Conservation (phyloP, 2,329 filamentous ascomycete genomes). For the Metarhizium guizhouense region DNA sequence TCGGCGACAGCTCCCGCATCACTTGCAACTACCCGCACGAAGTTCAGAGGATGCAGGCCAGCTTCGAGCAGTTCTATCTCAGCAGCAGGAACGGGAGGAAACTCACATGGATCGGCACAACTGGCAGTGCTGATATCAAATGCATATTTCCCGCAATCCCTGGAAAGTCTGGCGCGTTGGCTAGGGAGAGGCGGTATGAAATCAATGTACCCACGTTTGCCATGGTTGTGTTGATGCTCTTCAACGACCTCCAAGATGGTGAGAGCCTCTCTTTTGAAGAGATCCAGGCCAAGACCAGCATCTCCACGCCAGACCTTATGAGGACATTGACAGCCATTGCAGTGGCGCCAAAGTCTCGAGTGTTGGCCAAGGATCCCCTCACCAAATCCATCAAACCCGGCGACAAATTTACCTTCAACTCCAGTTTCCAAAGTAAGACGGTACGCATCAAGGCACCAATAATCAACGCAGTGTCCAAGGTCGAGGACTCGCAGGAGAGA, state of each 20-base stretch:
- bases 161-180: constrained; percentile 54
- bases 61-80: constrained; percentile 83
- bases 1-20: constrained; percentile 33
- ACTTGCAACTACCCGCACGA: constrained; percentile 65
- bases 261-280: constrained; percentile 57
- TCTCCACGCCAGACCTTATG: constrained; percentile 63
- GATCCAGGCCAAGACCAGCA: constrained; percentile 74
- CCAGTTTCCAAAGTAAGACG: constrained; percentile 70
- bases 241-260: constrained; percentile 62
- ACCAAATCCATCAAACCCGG: constrained; percentile 67
- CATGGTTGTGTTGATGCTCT: constrained; percentile 82
- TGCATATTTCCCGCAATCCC: constrained; percentile 66
- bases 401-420: constrained; percentile 77
- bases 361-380: constrained; percentile 72
- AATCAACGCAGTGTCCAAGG: constrained; percentile 71
- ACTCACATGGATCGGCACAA: constrained; percentile 68
- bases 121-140: constrained; percentile 77
- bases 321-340: constrained; percentile 75
- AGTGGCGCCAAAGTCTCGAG: constrained; percentile 71
- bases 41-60: constrained; percentile 67
- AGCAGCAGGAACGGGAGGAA: constrained; percentile 80
- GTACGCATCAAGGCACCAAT: constrained; percentile 86
- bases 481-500: constrained; percentile 64
- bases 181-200: constrained; percentile 69
- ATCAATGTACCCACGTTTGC: constrained; percentile 87